Conservation (phyloP, 208 protist species). For the Jaenimonas drosophilae region DNA sequence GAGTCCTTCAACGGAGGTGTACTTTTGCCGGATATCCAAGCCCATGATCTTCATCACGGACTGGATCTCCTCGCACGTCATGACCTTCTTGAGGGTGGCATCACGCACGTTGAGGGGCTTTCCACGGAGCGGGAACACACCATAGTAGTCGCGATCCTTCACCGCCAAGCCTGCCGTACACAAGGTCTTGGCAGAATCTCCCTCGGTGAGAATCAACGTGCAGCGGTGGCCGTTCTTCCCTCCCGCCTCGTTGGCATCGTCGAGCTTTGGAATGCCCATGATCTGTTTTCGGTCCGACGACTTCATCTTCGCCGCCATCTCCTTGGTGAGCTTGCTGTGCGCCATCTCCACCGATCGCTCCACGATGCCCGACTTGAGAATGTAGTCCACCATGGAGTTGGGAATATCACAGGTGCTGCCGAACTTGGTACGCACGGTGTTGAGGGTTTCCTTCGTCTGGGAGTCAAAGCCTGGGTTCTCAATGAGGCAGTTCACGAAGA, state of each 20-base stretch:
- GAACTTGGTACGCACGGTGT: slow-evolving; percentile 91
- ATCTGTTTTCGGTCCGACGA: slow-evolving; percentile 77
- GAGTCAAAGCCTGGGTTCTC: slow-evolving; percentile 99
- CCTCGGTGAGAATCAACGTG: slow-evolving; percentile 99
- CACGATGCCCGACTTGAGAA: slow-evolving; percentile 93
- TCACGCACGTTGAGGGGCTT: slow-evolving; percentile 99
- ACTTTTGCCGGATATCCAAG: slow-evolving; percentile 89
- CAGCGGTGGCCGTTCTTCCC: slow-evolving; percentile 92
- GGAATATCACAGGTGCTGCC: slow-evolving; percentile 94
- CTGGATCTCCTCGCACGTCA: slow-evolving; percentile 95
- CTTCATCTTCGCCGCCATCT: slow-evolving; percentile 77
- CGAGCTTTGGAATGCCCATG: slow-evolving; percentile 98
- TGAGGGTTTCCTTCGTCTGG: slow-evolving; percentile 99
- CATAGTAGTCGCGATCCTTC: slow-evolving; percentile 98
- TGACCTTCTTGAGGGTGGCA: slow-evolving; percentile 89
- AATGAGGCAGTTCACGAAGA: slow-evolving; percentile 99
- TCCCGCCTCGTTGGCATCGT: slow-evolving; percentile 99
- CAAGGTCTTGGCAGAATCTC: slow-evolving; percentile 98
- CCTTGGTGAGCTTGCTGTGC: slow-evolving; percentile 93
- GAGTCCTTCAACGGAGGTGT: slow-evolving; percentile 82
- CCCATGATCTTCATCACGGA: slow-evolving; percentile 94
- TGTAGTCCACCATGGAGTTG: slow-evolving; percentile 93
- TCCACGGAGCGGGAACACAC: slow-evolving; percentile 99
- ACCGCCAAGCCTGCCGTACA: slow-evolving; percentile 97
- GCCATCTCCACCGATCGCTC: slow-evolving; percentile 92